Conservation (phyloP, 768 basidiomycete species). For the Tricholoma matsutake region DNA sequence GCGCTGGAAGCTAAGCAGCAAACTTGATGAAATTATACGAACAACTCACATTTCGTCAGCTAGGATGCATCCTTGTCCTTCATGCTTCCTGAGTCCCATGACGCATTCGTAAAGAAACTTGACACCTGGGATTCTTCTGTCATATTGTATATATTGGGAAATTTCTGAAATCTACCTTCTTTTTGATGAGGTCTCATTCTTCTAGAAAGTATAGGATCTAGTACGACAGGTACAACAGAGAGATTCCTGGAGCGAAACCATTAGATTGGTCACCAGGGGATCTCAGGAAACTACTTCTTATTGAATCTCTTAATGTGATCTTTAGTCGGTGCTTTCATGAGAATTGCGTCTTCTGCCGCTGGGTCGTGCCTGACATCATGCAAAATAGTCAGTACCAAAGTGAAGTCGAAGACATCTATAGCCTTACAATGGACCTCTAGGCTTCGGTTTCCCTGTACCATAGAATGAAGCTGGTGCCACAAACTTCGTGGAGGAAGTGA, state of each 20-base stretch:
- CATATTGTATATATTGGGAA: background rate
- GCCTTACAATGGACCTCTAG: constrained; percentile 49
- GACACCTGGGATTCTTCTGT: constrained; percentile 44
- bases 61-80: constrained; percentile 91
- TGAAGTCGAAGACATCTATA: background rate
- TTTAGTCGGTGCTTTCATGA: constrained; percentile 78
- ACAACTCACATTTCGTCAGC: constrained; percentile 86
- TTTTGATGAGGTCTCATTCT: constrained; percentile 85
- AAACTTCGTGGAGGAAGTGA: constrained; percentile 26
- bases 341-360: constrained; percentile 67
- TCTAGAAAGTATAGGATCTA: constrained; percentile 81
- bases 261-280: constrained; percentile 2
- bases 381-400: background rate
- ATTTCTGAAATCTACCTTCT: constrained; percentile 53
- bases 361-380: constrained; percentile 66
- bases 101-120: constrained; percentile 94
- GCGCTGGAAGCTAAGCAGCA: constrained; percentile 10
- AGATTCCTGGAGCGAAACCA: constrained; percentile 41
- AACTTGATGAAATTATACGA: constrained; percentile 6
- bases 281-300: constrained; percentile 52
- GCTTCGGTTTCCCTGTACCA: constrained; percentile 37
- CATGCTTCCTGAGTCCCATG: constrained; percentile 90
- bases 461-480: constrained; percentile 65
- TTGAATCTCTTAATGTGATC: constrained; percentile 67
- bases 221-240: constrained; percentile 75